Base-by-base conservation (phyloP, 2,329 filamentous ascomycete species). In the Eutypa lata region DNA sequence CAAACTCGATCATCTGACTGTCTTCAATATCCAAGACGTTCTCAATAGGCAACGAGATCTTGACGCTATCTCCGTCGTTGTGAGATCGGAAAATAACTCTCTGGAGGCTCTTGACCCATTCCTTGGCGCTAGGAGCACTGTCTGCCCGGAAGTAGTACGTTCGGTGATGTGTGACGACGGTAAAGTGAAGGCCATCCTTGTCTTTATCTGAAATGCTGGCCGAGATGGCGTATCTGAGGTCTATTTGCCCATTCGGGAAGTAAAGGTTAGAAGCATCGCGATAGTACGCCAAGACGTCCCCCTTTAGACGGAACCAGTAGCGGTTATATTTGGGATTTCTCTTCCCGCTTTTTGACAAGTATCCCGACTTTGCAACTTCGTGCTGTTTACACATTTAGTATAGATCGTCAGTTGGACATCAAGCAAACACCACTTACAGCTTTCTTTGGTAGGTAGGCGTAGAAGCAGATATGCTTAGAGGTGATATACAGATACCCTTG, bases 401-500 rank as follows among this genome's bases (percentile, higher is more conserved):
- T 26, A 16, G 7, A 16, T 7, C n/a, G 18, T 13, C 14, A n/a
- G 28, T 19, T 18, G 14, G 37, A 2, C 26, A 31, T 45, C 22
- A 22, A 18, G n/a, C 31, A 18, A 26, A 51, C 7, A 19, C 21
- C 24, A 65, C 86, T 71, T 77, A 89, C 88, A 49, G 88, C 84
- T 78, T 94, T 96, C 76, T 92, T 95, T 7, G 91, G 91, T n/a
- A 97, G 80, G 68, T 97, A 97, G 38, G 94, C 91, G 68, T 97
- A 97, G 70, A 97, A 99, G 73, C 92, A 97, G 56, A 97, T 89
- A 68, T 99, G 94, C 62, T 87, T 89, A 56, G 88, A 80, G 0
- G 94, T 97, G 65, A 99, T 90, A 73, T 97, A 97, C 81, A 99
- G 87, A 68, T 94, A 97, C 6, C 94, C 94, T 67, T 97, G 91